phyloP scores from a whole-genome alignment of 2,329 filamentous ascomycete genomes.

The Aspergillus proliferans region DNA sequence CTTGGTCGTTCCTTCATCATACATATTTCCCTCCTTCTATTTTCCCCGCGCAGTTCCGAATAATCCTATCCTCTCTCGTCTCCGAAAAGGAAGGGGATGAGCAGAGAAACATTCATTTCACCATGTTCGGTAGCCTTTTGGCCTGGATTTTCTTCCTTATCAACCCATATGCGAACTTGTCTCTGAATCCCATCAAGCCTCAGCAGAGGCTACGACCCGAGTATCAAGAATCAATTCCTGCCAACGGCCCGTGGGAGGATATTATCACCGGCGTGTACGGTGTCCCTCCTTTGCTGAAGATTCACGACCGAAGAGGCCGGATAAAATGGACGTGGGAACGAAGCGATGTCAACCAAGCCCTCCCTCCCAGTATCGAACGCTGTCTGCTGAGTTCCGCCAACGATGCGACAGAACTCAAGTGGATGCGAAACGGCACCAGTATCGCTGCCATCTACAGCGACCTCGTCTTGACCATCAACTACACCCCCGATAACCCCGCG shows the following conservation, averaged over 20 bases:
- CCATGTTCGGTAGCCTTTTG: conserved; percentile 11
- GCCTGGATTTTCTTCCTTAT: conserved; percentile 13
- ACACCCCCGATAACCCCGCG: conserved; percentile 14
- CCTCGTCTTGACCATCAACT: conserved; percentile 17
- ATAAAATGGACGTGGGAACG: conserved; percentile 17
- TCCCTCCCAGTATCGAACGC: conserved; percentile 9
- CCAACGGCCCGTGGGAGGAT: conserved; percentile 9
- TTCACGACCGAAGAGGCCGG: conserved; percentile 13
- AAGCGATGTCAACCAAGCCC: conserved; percentile 12
- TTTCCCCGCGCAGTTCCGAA: no score
- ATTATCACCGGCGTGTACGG: conserved; percentile 17
- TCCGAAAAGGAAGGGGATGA: no score
- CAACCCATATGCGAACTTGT: conserved; percentile 10
- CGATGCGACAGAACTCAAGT: conserved; percentile 21
- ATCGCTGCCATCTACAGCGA: conserved; percentile 18
- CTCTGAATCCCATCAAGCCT: conserved; percentile 14
- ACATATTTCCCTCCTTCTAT: no score
- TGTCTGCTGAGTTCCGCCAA: conserved; percentile 16
- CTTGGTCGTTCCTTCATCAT: no score
- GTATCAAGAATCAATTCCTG: conserved; percentile 2
- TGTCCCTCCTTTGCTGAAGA: conserved; percentile 12
- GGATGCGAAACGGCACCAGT: conserved; percentile 15
- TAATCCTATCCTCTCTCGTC: no score
- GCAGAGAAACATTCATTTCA: background rate
- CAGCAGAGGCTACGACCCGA: conserved; percentile 14